These are phyloP conservation scores for Hymenoscyphus salicellus DNA, from an alignment of 2,329 filamentous ascomycete genomes.

Conservation along the genomic window DNA sequence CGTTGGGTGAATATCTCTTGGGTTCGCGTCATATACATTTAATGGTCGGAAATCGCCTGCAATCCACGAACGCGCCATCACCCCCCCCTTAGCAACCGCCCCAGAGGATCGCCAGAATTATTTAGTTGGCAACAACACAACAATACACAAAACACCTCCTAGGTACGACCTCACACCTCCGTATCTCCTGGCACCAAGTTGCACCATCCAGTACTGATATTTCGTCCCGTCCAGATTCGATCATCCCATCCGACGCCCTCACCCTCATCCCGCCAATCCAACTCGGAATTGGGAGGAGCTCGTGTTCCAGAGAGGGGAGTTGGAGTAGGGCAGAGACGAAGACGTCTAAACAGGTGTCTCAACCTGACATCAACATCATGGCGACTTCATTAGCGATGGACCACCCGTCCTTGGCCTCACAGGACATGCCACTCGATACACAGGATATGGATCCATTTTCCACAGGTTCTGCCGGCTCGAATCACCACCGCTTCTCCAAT, in stretches of 20 bases:
- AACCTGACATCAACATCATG: conserved; percentile 18
- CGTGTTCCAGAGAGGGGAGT: neutral
- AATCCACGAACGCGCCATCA: neutral
- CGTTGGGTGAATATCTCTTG: conserved; percentile 1
- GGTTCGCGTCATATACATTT: neutral
- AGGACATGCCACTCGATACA: conserved; percentile 22
- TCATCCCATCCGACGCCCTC: neutral
- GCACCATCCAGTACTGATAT: conserved; percentile 6
- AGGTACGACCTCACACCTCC: conserved; percentile 18
- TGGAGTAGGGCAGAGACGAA: conserved; percentile 7
- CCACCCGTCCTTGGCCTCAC: conserved; percentile 27
- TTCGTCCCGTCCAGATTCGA: conserved; percentile 1
- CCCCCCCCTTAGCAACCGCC: conserved; percentile 7
- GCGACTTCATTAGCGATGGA: conserved; percentile 30
- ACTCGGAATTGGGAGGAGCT: conserved; percentile 5
- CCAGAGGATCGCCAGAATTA: conserved; percentile 8
- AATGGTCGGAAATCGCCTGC: conserved; percentile 16
- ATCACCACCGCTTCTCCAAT: conserved; percentile 73
- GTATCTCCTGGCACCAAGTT: conserved; percentile 14
- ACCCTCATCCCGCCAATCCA: conserved; percentile 8
- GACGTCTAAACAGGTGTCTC: neutral
- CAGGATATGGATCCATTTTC: conserved; percentile 54
- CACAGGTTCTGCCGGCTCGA: conserved; percentile 49
- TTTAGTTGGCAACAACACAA: conserved; percentile 13
- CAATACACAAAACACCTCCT: conserved; percentile 13